Evolutionary conservation across 2,329 filamentous ascomycete genomes (phyloP), one percentile per base, ranked within the genome.

Genomic region (Curvularia sp.): DNA sequence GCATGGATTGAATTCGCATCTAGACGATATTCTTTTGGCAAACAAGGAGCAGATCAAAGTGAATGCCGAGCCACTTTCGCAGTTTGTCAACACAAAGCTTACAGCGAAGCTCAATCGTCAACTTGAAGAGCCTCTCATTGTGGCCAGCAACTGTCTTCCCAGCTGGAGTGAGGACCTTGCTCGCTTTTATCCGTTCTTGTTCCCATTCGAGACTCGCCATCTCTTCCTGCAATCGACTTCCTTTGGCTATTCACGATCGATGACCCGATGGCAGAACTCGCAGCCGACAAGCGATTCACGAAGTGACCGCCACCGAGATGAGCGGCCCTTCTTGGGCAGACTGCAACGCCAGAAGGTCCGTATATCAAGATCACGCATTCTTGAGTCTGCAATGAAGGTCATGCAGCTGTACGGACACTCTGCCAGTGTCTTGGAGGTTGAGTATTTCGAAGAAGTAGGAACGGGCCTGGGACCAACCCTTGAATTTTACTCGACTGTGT

Each of bases 371-470:
- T 88, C 87, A n/a, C 93, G 96, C 70, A 97, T 99, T 46, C 83
- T 99, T 7, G 95, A 99, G 75, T 98, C 95, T 13, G 95, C 95
- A 0, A 84, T 98, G 76, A 99, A 99, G 78, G 95, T 99, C 30
- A 98, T 99, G 94, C 94, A 99, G 69, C 85, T 98, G 2, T 99
- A 99, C 70, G 95, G 95, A 0, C 92, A 92, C n/a, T 96, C 94
- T 0, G 92, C 96, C 58, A 98, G 94, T 75, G 91, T 98, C 28
- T 81, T 99, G 0, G 95, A 99, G 73, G 94, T 99, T 1, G 96
- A 99, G 72, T 99, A 99, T 73, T 99, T 99, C 67, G 95, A 98
- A 71, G 95, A 99, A 79, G 95, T 99, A 22, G 95, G 95, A 56
- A 99, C 96, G 24, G 95, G 95, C 47, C 84, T 99, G 46, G 95